Percentiles rank a stretch among this genome's conserved stretches.
Conservation (phyloP, 1,139 yeast species). For the Pichia terricola region DNA sequence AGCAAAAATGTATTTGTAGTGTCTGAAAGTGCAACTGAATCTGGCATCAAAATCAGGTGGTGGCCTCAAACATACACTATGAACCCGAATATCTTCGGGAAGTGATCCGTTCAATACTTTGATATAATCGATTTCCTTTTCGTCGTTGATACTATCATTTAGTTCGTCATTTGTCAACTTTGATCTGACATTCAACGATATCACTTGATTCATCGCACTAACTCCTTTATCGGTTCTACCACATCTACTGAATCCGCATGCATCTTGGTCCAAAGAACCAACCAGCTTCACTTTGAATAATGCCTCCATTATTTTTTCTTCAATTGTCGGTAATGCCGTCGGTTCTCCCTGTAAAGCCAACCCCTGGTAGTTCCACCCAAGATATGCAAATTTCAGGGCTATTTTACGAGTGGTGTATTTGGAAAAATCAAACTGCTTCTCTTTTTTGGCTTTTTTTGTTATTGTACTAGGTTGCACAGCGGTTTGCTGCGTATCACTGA, state of each 20-base stretch:
- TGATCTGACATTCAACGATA: slow-evolving; percentile 71
- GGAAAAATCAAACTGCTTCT: slow-evolving; percentile 57
- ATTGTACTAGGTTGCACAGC: background rate
- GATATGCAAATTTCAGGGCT: slow-evolving; percentile 75
- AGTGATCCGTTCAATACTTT: slow-evolving; percentile 64
- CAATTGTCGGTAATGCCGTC: slow-evolving; percentile 82
- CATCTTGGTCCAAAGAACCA: slow-evolving; percentile 46
- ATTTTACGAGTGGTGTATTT: slow-evolving; percentile 59
- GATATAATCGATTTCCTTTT: slow-evolving; percentile 65
- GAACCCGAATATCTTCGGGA: slow-evolving; percentile 77
- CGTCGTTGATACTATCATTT: slow-evolving; percentile 43
- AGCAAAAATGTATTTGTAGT: slow-evolving; percentile 72
- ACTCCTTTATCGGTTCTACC: slow-evolving; percentile 97
- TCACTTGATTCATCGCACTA: slow-evolving; percentile 93
- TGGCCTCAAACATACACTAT: slow-evolving; percentile 74
- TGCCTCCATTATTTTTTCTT: slow-evolving; percentile 65
- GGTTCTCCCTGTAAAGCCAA: slow-evolving; percentile 69
- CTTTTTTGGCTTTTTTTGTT: slow-evolving; percentile 11
- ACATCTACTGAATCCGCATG: slow-evolving; percentile 74
- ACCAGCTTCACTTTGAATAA: slow-evolving; percentile 59
- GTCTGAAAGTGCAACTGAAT: slow-evolving; percentile 76
- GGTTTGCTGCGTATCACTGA: background rate
- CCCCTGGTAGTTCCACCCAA: slow-evolving; percentile 94
- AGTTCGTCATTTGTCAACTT: slow-evolving; percentile 50
- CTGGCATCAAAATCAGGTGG: slow-evolving; percentile 83